Percentiles rank a stretch among this genome's conserved stretches.
phyloP scores from a whole-genome alignment of 2,329 filamentous ascomycete species.

The Coniochaeta ligniaria region DNA sequence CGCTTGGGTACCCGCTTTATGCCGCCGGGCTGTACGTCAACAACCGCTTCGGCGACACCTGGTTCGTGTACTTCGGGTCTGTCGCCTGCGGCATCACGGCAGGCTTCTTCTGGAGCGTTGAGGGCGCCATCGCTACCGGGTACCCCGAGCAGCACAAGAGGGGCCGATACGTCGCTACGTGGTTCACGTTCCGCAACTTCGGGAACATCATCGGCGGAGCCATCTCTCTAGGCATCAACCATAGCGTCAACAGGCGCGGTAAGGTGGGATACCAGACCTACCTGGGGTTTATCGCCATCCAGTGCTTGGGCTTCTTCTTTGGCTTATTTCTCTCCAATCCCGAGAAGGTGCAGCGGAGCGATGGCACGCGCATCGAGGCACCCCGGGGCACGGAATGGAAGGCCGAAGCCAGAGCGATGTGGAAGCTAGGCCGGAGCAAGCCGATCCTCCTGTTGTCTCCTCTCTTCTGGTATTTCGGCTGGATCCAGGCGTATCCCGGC shows the following conservation, averaged over 20 bases:
- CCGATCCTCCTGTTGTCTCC: slow-evolving; percentile 27
- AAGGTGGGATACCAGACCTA: slow-evolving; percentile 31
- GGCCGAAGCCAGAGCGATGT: slow-evolving; percentile 25
- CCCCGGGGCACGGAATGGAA: slow-evolving; percentile 19
- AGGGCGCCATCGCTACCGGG: slow-evolving; percentile 57
- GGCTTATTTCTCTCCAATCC: slow-evolving; percentile 35
- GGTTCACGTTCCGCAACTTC: slow-evolving; percentile 31
- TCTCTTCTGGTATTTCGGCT: slow-evolving; percentile 26
- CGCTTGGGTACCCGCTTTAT: slow-evolving; percentile 55
- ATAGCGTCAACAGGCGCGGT: slow-evolving; percentile 39
- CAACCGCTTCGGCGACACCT: slow-evolving; percentile 54
- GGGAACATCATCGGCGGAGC: slow-evolving; percentile 41
- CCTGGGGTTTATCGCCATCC: slow-evolving; percentile 37
- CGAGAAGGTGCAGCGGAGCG: slow-evolving; percentile 32
- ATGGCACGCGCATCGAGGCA: slow-evolving; percentile 25
- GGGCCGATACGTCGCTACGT: slow-evolving; percentile 47
- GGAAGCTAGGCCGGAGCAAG: slow-evolving; percentile 22
- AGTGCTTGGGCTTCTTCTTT: slow-evolving; percentile 34
- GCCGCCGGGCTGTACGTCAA: slow-evolving; percentile 59
- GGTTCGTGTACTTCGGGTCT: slow-evolving; percentile 57
- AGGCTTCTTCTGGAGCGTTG: slow-evolving; percentile 62
- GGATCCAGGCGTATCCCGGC: slow-evolving; percentile 31
- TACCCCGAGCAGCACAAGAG: slow-evolving; percentile 57
- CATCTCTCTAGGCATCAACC: slow-evolving; percentile 41
- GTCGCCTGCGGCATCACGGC: slow-evolving; percentile 56